Evolutionary conservation across 306 rosid species (phyloP).

Genomic region (Clitoria ternatea): DNA sequence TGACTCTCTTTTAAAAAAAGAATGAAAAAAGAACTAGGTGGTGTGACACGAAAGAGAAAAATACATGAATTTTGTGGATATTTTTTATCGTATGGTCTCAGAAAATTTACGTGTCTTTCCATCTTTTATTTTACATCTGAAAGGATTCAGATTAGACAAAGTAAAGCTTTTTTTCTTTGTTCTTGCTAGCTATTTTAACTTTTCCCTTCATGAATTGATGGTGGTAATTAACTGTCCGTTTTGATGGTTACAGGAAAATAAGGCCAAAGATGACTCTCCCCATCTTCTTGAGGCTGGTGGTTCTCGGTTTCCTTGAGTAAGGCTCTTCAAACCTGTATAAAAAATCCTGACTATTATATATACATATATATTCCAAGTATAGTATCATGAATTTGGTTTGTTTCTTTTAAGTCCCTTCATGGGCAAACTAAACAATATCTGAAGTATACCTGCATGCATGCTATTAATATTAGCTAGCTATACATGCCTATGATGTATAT

Average conservation of each 20-base stretch:
- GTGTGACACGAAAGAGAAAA: no score
- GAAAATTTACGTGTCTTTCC: no score
- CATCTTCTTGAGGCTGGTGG: conserved; percentile 53
- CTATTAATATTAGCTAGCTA: background rate
- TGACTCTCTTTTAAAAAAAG: no score
- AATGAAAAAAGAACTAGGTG: no score
- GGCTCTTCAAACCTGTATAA: conserved; percentile 21
- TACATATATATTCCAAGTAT: conserved; percentile 2
- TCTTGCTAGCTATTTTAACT: background rate
- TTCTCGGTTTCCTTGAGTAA: conserved; percentile 91
- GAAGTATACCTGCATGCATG: background rate
- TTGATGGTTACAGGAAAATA: conserved; percentile 55
- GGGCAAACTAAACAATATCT: background rate
- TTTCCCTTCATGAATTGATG: background rate
- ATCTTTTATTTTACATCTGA: no score
- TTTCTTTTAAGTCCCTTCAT: background rate
- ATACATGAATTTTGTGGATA: no score
- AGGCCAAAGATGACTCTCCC: conserved; percentile 93
- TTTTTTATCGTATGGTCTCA: no score
- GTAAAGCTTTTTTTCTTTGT: background rate
- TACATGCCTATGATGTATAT: background rate
- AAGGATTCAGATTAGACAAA: no score
- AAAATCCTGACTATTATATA: no score
- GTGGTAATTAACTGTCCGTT: background rate
- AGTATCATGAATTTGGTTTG: conserved; percentile 2